phyloP scores from a whole-genome alignment of 768 basidiomycete genomes.

The Kwoniella heveanensis region DNA sequence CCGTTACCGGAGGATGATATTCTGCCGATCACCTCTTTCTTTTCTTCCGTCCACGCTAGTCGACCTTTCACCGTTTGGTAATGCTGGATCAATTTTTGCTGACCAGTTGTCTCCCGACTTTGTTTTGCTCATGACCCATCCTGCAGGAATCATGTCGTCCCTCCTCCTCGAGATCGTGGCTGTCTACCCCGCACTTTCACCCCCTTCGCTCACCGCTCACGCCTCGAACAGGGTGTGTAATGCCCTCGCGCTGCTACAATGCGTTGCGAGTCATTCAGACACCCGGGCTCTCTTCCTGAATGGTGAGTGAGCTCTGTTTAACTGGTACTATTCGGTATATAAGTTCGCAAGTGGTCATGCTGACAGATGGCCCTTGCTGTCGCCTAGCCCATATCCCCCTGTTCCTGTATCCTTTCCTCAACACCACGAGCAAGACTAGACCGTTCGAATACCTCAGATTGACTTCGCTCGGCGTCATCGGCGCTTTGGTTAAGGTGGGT shows the following conservation, averaged over 20 bases:
- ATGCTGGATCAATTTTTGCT: no score
- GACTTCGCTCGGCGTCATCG: constrained; percentile 98
- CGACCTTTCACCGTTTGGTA: no score
- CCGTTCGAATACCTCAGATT: constrained; percentile 99
- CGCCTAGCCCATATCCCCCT: constrained; percentile 97
- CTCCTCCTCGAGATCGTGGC: constrained; percentile 97
- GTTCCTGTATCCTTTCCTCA: constrained; percentile 93
- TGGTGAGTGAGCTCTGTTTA: constrained; percentile 60
- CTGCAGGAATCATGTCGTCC: constrained; percentile 93
- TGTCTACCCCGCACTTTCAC: constrained; percentile 92
- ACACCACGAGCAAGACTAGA: constrained; percentile 98
- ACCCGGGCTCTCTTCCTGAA: constrained; percentile 93
- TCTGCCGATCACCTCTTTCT: no score
- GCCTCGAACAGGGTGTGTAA: constrained; percentile 99
- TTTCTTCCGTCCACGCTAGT: no score
- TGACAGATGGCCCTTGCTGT: no score
- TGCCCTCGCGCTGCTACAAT: constrained; percentile 93
- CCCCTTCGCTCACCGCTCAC: constrained; percentile 93
- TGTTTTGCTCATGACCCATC: no score
- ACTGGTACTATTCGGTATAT: no score
- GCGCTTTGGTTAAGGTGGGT: constrained; percentile 91
- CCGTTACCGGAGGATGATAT: no score
- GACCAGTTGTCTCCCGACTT: no score
- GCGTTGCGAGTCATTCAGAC: constrained; percentile 95
- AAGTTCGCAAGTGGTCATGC: no score